Evolutionary conservation across 306 rosid genomes (phyloP).

Genomic region (Hippophae tibetana): DNA sequence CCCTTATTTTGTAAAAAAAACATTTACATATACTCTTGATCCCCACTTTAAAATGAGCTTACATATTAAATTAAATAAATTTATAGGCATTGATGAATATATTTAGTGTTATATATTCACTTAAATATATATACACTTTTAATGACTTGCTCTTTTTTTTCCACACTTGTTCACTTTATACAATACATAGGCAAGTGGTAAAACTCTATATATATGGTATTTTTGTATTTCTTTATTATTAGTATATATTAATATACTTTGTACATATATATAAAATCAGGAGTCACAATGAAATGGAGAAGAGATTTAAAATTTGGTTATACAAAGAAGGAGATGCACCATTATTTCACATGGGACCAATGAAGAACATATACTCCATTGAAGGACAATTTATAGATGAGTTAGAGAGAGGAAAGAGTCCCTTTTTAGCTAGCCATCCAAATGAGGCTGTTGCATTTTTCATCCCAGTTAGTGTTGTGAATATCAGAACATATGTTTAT

Average conservation of each 20-base stretch:
- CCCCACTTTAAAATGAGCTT: no score
- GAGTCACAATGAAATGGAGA: constrained; percentile 51
- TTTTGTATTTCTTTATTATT: neutral
- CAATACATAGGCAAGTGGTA: no score
- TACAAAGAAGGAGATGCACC: constrained; percentile 70
- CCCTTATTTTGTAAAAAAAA: no score
- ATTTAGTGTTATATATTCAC: no score
- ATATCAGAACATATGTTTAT: constrained; percentile 37
- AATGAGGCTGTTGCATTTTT: constrained; percentile 39
- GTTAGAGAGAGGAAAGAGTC: constrained; percentile 24
- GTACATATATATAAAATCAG: neutral
- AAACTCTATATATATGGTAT: neutral
- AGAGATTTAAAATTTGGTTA: constrained; percentile 51
- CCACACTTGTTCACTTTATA: no score
- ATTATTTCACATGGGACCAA: constrained; percentile 46
- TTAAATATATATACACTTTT: no score
- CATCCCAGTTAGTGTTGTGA: constrained; percentile 49
- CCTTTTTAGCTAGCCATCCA: constrained; percentile 28
- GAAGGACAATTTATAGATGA: constrained; percentile 69
- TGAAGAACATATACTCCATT: constrained; percentile 54
- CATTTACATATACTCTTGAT: no score
- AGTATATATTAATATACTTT: neutral
- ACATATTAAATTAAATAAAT: no score
- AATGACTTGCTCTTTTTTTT: no score
- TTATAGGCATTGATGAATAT: no score